Percentiles rank a stretch among this genome's conserved stretches.
These are phyloP conservation scores for Dalechampia spathulata DNA, from an alignment of 441 rosid genomes.

Conservation along the genomic window DNA sequence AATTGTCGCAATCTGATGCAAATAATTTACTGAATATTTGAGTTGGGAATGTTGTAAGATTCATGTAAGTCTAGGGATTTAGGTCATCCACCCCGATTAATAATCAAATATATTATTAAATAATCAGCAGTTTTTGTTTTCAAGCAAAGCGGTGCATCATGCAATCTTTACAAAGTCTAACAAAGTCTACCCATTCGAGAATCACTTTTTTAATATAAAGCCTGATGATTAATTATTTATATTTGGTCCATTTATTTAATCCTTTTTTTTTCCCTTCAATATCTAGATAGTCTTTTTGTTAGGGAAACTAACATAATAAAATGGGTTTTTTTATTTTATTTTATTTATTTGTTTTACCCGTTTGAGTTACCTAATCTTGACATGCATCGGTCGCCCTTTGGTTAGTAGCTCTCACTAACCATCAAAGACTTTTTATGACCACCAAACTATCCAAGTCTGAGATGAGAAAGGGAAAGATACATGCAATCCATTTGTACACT, in stretches of 20 bases:
- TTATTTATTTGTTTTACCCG: slow-evolving; percentile 13
- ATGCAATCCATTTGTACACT: neutral
- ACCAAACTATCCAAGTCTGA: slow-evolving; percentile 24
- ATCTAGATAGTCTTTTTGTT: too few species aligned
- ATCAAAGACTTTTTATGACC: slow-evolving; percentile 34
- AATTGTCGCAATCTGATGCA: neutral
- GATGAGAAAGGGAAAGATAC: neutral
- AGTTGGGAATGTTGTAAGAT: slow-evolving; percentile 29
- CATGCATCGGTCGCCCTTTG: slow-evolving; percentile 21
- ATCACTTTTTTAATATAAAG: neutral
- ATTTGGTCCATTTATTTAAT: too few species aligned
- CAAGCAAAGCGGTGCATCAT: slow-evolving; percentile 24
- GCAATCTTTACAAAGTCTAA: slow-evolving; percentile 19
- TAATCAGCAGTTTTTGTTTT: neutral
- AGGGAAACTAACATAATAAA: slow-evolving; percentile 41
- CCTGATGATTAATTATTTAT: neutral
- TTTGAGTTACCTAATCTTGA: slow-evolving; percentile 42
- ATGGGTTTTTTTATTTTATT: too few species aligned
- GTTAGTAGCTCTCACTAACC: slow-evolving; percentile 39
- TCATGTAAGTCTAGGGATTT: slow-evolving; percentile 26
- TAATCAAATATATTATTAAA: too few species aligned
- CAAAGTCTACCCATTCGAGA: slow-evolving; percentile 16
- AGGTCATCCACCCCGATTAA: slow-evolving; percentile 35
- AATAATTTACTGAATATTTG: neutral
- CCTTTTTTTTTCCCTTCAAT: too few species aligned